Evolutionary conservation across 2,329 filamentous ascomycete genomes (phyloP), one percentile per base, ranked within the genome.

Genomic region (Lasiodiplodia sp.): DNA sequence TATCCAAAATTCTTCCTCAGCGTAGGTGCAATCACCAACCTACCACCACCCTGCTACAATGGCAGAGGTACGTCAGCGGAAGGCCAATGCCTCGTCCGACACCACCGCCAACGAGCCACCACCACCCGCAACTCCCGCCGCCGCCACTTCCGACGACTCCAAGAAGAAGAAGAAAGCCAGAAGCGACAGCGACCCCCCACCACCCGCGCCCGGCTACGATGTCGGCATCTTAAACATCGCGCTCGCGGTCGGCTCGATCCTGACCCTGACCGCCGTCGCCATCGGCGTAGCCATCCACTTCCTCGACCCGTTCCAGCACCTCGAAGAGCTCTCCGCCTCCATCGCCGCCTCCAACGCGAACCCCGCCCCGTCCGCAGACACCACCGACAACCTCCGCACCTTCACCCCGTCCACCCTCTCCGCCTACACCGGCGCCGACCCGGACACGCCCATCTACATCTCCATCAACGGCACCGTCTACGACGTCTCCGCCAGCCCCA

Each of bases 401-500:
- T 56, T 56, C 63, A 66, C 63, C 52, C 73, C 76, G 49, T 68
- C 69, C 55, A 69, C 74, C 34, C 71, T 77, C 34, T 69, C 68
- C 56, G 69, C 67, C 47, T 74, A 72, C 69, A 71, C 73, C 63
- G 75, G 75, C 70, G 71, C 66, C 12, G 73, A 75, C 49, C 67
- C 71, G 2, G 58, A 68, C 3, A 71, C 71, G 38, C 75, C 75
- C 10, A 73, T 77, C 70, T 74, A 74, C 66, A 71, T 77, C 66
- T 75, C 72, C 60, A 72, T 77, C 68, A 73, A 76, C 69, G 71
- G 72, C 69, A 75, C 72, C 44, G 74, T 77, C 69, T 76, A 73
- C 71, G 75, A 77, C 70, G 75, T 77, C 60, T 74, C 73, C 16
- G 69, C 72, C 56, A 68, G 62, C 2, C 75, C 72, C 18, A 65